Conservation (phyloP, 2,329 filamentous ascomycete genomes). For the Trichoderma arundinaceum region DNA sequence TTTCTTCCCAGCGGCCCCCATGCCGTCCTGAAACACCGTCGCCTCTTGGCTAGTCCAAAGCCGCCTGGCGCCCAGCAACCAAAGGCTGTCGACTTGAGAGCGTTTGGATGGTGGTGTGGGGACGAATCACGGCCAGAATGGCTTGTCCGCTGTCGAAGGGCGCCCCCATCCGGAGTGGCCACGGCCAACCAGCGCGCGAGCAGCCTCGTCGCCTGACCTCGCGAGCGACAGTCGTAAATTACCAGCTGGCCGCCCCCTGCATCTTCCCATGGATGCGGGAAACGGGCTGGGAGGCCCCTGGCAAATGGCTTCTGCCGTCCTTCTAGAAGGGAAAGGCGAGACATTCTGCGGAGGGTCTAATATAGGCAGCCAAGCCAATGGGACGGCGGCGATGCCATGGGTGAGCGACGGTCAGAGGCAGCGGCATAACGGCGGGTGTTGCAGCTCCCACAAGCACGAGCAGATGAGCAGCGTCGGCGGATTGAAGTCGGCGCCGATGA, state of each 20-base stretch:
- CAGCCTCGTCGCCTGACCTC: constrained; percentile 30
- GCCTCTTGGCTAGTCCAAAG: constrained; percentile 27
- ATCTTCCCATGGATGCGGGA: constrained; percentile 27
- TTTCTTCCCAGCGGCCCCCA: constrained; percentile 38
- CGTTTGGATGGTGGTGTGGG: constrained; percentile 29
- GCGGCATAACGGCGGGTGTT: constrained; percentile 8
- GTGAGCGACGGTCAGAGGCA: neutral
- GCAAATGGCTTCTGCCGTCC: constrained; percentile 28
- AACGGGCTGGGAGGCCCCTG: constrained; percentile 27
- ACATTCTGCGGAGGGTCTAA: constrained; percentile 3
- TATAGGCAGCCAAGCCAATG: constrained; percentile 9
- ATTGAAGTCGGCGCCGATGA: constrained; percentile 8
- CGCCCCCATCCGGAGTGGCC: constrained; percentile 22
- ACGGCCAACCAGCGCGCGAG: constrained; percentile 26
- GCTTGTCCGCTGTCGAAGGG: constrained; percentile 27
- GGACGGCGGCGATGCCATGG: neutral
- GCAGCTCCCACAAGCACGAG: neutral
- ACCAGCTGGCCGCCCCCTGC: constrained; percentile 30
- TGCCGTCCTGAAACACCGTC: constrained; percentile 40
- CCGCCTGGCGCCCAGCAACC: constrained; percentile 10
- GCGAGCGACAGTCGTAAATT: constrained; percentile 30
- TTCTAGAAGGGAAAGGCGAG: constrained; percentile 32
- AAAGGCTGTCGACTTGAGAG: constrained; percentile 23
- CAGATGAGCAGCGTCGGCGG: neutral
- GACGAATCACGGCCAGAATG: constrained; percentile 14